Evolutionary conservation across 495 filamentous ascomycete species (phyloP).

Genomic region (Venustampulla echinocandica): DNA sequence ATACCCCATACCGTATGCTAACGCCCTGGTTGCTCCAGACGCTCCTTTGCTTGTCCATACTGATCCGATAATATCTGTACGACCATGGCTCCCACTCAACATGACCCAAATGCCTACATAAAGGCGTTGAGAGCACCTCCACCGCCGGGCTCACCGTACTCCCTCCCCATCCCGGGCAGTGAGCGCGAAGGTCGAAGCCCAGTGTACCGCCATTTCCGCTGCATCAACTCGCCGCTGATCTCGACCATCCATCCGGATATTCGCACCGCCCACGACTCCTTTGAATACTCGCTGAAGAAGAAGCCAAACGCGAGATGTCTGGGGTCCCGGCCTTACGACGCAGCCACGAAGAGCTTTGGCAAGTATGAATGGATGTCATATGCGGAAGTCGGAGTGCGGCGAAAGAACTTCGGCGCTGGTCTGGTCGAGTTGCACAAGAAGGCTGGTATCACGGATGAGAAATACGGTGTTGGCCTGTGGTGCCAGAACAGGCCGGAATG

Average conservation of each 20-base stretch:
- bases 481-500: constrained; percentile 94
- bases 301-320: constrained; percentile 60
- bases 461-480: constrained; percentile 89
- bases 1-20: too few species aligned
- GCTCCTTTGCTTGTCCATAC: too few species aligned
- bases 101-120: constrained; percentile 6
- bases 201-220: constrained; percentile 78
- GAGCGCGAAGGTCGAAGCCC: constrained; percentile 62
- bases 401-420: constrained; percentile 79
- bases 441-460: constrained; percentile 51
- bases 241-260: constrained; percentile 65
- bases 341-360: constrained; percentile 65
- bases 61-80: too few species aligned
- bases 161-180: constrained; percentile 63
- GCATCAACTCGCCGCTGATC: constrained; percentile 59
- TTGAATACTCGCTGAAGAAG: constrained; percentile 54
- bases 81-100: constrained; percentile 14
- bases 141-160: constrained; percentile 41
- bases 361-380: constrained; percentile 82
- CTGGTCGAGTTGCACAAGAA: constrained; percentile 73
- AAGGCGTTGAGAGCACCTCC: constrained; percentile 10
- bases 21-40: too few species aligned
- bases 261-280: constrained; percentile 69
- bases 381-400: constrained; percentile 64
- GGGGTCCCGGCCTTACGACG: constrained; percentile 74